Percentiles rank a stretch among this genome's conserved stretches.
phyloP scores from a whole-genome alignment of 768 basidiomycete genomes.

The Lentinula raphanica region DNA sequence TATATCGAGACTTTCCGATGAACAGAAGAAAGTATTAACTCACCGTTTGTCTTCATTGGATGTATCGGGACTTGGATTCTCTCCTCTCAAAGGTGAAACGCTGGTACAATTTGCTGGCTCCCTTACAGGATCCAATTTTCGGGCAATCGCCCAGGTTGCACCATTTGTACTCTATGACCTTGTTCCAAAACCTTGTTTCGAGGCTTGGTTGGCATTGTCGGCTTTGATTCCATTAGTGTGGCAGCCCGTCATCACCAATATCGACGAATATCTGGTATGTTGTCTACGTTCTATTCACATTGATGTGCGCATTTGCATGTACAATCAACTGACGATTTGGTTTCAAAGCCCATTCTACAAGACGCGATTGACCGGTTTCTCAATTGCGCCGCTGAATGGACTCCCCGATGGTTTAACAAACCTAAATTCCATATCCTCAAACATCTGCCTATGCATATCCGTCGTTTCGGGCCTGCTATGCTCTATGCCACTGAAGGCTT shows the following conservation, averaged over 20 bases:
- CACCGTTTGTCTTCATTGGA: background rate
- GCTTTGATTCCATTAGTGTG: background rate
- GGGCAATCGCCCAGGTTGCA: conserved; percentile 8
- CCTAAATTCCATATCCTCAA: conserved; percentile 21
- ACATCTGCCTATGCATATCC: conserved; percentile 20
- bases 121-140: conserved; percentile 17
- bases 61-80: background rate
- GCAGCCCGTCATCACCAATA: conserved; percentile 5
- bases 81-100: background rate
- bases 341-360: conserved; percentile 8
- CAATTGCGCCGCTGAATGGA: conserved; percentile 15
- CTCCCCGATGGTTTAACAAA: conserved; percentile 7
- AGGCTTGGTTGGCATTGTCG: conserved; percentile 3
- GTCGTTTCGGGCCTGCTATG: background rate
- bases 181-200: background rate
- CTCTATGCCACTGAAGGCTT: conserved; percentile 14
- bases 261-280: background rate
- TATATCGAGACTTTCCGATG: background rate
- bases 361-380: conserved; percentile 16
- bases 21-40: background rate
- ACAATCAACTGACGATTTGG: background rate
- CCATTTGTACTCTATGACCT: conserved; percentile 13
- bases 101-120: conserved; percentile 11
- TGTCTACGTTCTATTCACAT: background rate
- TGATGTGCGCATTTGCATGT: background rate